Conservation (phyloP, 2,329 filamentous ascomycete genomes). For the Uncinocarpus reesii region DNA sequence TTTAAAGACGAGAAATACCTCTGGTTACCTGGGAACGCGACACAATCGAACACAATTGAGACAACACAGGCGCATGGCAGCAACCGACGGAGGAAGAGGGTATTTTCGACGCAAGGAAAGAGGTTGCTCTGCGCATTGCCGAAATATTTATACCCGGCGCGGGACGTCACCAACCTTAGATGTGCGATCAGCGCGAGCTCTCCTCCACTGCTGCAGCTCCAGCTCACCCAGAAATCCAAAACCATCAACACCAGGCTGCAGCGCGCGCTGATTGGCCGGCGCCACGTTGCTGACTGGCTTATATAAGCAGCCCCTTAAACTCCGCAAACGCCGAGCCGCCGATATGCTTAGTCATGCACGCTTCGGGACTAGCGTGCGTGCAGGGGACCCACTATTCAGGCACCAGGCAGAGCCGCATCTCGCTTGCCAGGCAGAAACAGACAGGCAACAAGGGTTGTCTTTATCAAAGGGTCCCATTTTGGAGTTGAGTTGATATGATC, state of each 20-base stretch:
- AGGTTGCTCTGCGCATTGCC: not conserved
- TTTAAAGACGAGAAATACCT: not conserved
- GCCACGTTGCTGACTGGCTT: not conserved
- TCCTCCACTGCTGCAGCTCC: too few relatives aligned
- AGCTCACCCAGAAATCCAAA: not conserved
- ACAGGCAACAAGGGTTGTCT: too few relatives aligned
- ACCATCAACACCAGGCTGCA: conserved; percentile 7
- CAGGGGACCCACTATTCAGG: not conserved
- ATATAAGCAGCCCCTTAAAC: not conserved
- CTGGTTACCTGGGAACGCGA: not conserved
- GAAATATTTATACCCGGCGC: not conserved
- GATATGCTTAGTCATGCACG: not conserved
- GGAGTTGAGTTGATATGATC: too few relatives aligned
- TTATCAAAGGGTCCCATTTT: too few relatives aligned
- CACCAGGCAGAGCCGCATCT: conserved; percentile 3
- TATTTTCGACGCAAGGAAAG: not conserved
- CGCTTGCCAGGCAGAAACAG: too few relatives aligned
- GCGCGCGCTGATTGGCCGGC: conserved; percentile 3
- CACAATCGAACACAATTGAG: not conserved
- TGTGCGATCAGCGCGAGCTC: too few relatives aligned
- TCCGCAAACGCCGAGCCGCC: not conserved
- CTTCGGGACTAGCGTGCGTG: not conserved
- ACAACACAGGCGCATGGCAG: not conserved
- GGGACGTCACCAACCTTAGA: too few relatives aligned
- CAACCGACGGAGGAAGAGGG: not conserved